Evolutionary conservation across 192 early-diverging fungal species (phyloP).

Genomic region (Podila verticillata): DNA sequence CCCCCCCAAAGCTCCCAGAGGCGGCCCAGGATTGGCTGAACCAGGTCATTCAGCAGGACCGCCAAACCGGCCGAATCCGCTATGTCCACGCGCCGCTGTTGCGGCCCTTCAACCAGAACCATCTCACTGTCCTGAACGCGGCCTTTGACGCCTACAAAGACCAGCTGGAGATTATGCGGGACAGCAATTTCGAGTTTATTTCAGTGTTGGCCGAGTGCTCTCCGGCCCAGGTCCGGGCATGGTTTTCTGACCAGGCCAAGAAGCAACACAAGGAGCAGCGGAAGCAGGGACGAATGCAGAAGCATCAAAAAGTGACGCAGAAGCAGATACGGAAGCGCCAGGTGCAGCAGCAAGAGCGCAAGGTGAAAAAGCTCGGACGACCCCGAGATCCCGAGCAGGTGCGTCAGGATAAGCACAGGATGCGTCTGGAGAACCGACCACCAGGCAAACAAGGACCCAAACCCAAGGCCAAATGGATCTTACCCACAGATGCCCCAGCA

Average conservation of each 20-base stretch:
- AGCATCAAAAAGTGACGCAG: not conserved
- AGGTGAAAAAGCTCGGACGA: not conserved
- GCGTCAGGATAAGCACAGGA: not conserved
- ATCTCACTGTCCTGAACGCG: not conserved
- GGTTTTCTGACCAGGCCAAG: not conserved
- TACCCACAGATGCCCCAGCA: not conserved
- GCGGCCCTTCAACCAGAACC: not conserved
- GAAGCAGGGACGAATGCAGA: not conserved
- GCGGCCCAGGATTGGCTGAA: no score
- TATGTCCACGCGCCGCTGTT: not conserved
- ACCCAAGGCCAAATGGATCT: no score
- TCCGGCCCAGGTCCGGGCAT: not conserved
- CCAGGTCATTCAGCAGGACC: not conserved
- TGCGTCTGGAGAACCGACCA: no score
- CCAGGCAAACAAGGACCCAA: no score
- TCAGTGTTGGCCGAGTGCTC: not conserved
- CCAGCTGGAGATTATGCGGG: not conserved
- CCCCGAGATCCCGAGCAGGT: not conserved
- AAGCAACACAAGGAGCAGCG: not conserved
- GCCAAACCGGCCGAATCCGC: not conserved
- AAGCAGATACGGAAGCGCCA: not conserved
- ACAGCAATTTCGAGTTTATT: conserved; percentile 16
- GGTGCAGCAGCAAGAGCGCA: not conserved
- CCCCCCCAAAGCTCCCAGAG: no score
- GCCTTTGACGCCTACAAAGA: not conserved